A percentile compares a stretch with the other conserved stretches of the same genome.
phyloP scores from a whole-genome alignment of 2,329 filamentous ascomycete species.

The Xylariaceae sp. region DNA sequence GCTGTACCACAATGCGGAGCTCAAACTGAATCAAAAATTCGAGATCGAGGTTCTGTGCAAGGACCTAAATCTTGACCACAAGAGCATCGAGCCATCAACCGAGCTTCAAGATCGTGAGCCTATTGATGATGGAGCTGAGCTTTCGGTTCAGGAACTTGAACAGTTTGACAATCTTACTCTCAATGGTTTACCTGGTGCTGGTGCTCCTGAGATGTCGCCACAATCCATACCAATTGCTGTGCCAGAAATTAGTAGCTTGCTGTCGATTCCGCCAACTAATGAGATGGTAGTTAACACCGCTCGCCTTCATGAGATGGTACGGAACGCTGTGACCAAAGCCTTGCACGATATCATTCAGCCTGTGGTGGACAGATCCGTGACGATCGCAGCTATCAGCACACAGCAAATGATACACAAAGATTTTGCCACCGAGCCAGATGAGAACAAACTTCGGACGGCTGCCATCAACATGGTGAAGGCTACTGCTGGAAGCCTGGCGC shows the following conservation, averaged over 20 bases:
- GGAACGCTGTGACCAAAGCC: slow-evolving; percentile 79
- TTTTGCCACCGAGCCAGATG: slow-evolving; percentile 87
- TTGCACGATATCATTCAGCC: slow-evolving; percentile 96
- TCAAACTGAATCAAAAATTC: slow-evolving; percentile 96
- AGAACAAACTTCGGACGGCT: slow-evolving; percentile 77
- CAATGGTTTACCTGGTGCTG: slow-evolving; percentile 64
- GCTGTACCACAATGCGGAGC: slow-evolving; percentile 83
- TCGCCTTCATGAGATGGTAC: slow-evolving; percentile 70
- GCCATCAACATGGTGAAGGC: slow-evolving; percentile 94
- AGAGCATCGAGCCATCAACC: slow-evolving; percentile 79
- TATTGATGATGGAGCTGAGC: slow-evolving; percentile 56
- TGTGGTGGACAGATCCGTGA: slow-evolving; percentile 94
- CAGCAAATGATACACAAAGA: slow-evolving; percentile 95
- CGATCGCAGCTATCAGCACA: slow-evolving; percentile 94
- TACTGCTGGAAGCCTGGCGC: slow-evolving; percentile 84
- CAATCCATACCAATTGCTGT: slow-evolving; percentile 73
- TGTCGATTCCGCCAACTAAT: slow-evolving; percentile 76
- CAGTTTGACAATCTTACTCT: slow-evolving; percentile 78
- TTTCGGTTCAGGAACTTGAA: slow-evolving; percentile 64
- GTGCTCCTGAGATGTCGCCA: slow-evolving; percentile 69
- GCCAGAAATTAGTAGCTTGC: slow-evolving; percentile 73
- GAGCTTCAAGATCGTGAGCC: slow-evolving; percentile 73
- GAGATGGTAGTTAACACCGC: slow-evolving; percentile 69
- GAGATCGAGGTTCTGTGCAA: slow-evolving; percentile 98
- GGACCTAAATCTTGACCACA: slow-evolving; percentile 85